phyloP scores from a whole-genome alignment of 441 rosid genomes.

The Populus hybrid region DNA sequence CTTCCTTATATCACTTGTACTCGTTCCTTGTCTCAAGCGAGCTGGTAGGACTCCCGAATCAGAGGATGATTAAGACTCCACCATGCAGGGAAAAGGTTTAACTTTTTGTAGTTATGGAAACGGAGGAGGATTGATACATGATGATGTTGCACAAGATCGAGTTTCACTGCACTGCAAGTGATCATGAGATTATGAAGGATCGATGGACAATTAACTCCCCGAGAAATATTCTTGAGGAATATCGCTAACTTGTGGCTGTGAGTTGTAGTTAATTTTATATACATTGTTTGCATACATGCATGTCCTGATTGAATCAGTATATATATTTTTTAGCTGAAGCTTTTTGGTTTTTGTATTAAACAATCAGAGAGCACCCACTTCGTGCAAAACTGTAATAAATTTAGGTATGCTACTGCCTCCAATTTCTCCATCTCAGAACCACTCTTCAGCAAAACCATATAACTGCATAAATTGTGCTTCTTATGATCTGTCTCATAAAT shows the following conservation, averaged over 20 bases:
- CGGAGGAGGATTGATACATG: background rate
- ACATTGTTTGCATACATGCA: too few relatives aligned
- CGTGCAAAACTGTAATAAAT: background rate
- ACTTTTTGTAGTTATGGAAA: background rate
- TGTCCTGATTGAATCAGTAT: background rate
- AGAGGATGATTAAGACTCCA: background rate
- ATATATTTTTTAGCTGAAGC: too few relatives aligned
- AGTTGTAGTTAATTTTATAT: too few relatives aligned
- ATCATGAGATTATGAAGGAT: too few relatives aligned
- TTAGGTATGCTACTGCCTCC: background rate
- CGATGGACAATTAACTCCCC: too few relatives aligned
- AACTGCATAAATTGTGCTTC: background rate
- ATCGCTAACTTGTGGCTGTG: too few relatives aligned
- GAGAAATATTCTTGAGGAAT: too few relatives aligned
- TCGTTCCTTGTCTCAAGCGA: slow-evolving; percentile 39
- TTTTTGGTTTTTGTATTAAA: too few relatives aligned
- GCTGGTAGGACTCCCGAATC: slow-evolving; percentile 14
- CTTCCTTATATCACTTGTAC: slow-evolving; percentile 38
- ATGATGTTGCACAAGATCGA: too few relatives aligned
- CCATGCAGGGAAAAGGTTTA: background rate
- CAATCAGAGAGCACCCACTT: too few relatives aligned
- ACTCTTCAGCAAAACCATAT: background rate
- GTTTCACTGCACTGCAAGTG: too few relatives aligned
- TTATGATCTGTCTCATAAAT: too few relatives aligned
- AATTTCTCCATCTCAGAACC: background rate